These are phyloP conservation scores for Pestalotiopsis sp. DNA, from an alignment of 2,329 filamentous ascomycete genomes.

Conservation along the genomic window DNA sequence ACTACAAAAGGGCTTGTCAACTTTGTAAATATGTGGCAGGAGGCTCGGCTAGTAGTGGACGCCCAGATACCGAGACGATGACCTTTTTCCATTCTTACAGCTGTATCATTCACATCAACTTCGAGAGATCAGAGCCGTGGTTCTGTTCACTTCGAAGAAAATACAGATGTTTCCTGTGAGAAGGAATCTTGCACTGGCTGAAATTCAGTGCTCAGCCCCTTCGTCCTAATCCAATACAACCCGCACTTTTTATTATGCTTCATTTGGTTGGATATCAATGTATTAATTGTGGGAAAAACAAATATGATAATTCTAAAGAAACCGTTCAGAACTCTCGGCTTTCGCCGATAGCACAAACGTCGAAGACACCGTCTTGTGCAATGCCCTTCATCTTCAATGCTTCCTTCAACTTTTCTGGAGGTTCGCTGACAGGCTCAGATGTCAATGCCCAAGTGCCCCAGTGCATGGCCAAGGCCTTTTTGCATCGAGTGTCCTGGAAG, in stretches of 20 bases:
- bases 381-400: conserved; percentile 71
- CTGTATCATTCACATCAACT: too few species aligned
- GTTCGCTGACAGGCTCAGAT: conserved; percentile 82
- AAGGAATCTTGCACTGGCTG: not conserved
- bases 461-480: conserved; percentile 83
- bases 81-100: too few species aligned
- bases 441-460: conserved; percentile 93
- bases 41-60: not conserved
- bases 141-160: not conserved
- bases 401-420: conserved; percentile 71
- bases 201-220: not conserved
- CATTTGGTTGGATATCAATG: not conserved
- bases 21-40: not conserved
- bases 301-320: conserved; percentile 18
- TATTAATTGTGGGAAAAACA: not conserved
- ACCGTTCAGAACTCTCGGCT: conserved; percentile 68
- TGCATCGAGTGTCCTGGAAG: conserved; percentile 80
- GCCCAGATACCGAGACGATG: not conserved
- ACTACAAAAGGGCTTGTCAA: not conserved
- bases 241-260: too few species aligned
- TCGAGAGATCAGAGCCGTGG: too few species aligned
- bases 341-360: conserved; percentile 83
- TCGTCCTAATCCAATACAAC: not conserved
- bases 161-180: not conserved
- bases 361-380: conserved; percentile 74